These are phyloP conservation scores for Dendrobium catenatum DNA, from an alignment of 106 monocot species.

Conservation along the genomic window DNA sequence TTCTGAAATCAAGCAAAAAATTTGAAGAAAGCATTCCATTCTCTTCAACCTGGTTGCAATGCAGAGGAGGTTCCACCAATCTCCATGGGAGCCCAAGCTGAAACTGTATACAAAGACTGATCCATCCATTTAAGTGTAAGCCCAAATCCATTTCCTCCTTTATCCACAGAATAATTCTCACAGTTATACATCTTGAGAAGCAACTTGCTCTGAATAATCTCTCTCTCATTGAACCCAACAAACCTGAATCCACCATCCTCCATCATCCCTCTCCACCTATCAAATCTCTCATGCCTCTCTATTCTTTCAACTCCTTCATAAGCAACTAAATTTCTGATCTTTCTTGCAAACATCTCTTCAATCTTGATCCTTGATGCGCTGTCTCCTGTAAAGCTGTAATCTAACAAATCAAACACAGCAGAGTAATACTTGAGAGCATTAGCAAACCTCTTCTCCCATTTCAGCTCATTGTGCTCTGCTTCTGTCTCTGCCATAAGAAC, in stretches of 20 bases:
- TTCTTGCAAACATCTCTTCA: slow-evolving; percentile 69
- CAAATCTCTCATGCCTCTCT: slow-evolving; percentile 55
- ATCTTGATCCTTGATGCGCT: slow-evolving; percentile 50
- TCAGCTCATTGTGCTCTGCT: slow-evolving; percentile 35
- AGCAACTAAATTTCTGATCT: slow-evolving; percentile 59
- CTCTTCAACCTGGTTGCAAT: neutral
- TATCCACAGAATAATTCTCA: slow-evolving; percentile 24
- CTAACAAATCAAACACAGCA: slow-evolving; percentile 61
- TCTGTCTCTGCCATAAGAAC: slow-evolving; percentile 64
- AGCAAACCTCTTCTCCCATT: slow-evolving; percentile 53
- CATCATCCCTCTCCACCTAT: slow-evolving; percentile 47
- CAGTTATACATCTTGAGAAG: slow-evolving; percentile 53
- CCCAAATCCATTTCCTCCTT: slow-evolving; percentile 25
- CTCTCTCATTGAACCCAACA: slow-evolving; percentile 32
- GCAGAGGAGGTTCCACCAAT: neutral
- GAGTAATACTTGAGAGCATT: slow-evolving; percentile 53
- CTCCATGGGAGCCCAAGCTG: slow-evolving; percentile 48
- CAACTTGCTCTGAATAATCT: slow-evolving; percentile 42
- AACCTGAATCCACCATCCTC: slow-evolving; percentile 35
- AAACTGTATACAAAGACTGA: slow-evolving; percentile 65
- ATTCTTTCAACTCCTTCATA: slow-evolving; percentile 52
- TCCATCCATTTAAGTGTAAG: slow-evolving; percentile 60
- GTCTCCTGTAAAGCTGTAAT: slow-evolving; percentile 12
- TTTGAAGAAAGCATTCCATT: neutral
- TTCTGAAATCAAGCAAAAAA: neutral